Evolutionary conservation across 2,329 filamentous ascomycete species (phyloP).

Genomic region (Metarhizium guizhouense): DNA sequence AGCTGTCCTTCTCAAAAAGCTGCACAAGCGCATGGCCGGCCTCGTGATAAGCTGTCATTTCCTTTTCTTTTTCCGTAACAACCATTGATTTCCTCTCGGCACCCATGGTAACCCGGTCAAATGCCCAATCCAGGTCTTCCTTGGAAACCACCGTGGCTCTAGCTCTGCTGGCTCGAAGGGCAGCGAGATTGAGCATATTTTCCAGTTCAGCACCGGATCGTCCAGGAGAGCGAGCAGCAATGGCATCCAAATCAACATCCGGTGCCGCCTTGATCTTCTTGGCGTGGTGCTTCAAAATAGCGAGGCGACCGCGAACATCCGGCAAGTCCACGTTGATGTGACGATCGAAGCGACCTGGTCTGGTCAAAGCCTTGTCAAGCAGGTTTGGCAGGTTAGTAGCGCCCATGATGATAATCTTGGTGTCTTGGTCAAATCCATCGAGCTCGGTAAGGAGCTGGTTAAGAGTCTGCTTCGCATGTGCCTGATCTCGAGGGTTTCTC

Average conservation of each 20-base stretch:
- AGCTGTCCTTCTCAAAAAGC: conserved; percentile 64
- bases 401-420: conserved; percentile 88
- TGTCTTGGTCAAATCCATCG: conserved; percentile 92
- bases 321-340: conserved; percentile 83
- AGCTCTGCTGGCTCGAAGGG: conserved; percentile 84
- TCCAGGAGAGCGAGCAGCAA: conserved; percentile 82
- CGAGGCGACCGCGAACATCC: conserved; percentile 85
- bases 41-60: conserved; percentile 93
- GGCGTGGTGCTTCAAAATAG: conserved; percentile 88
- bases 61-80: conserved; percentile 87
- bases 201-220: conserved; percentile 94
- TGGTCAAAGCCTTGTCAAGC: conserved; percentile 87
- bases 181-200: conserved; percentile 94
- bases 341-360: conserved; percentile 91
- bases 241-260: conserved; percentile 73
- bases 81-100: conserved; percentile 84
- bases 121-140: conserved; percentile 89
- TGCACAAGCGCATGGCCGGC: conserved; percentile 89
- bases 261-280: conserved; percentile 75
- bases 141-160: conserved; percentile 68
- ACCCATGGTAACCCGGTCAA: conserved; percentile 96
- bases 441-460: conserved; percentile 96
- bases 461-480: conserved; percentile 93
- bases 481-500: conserved; percentile 84
- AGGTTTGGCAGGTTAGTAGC: conserved; percentile 94